Percentiles rank a stretch among this genome's conserved stretches.
Evolutionary conservation across 495 filamentous ascomycete genomes (phyloP).

Genomic region (Hypoxylon subgilvum): DNA sequence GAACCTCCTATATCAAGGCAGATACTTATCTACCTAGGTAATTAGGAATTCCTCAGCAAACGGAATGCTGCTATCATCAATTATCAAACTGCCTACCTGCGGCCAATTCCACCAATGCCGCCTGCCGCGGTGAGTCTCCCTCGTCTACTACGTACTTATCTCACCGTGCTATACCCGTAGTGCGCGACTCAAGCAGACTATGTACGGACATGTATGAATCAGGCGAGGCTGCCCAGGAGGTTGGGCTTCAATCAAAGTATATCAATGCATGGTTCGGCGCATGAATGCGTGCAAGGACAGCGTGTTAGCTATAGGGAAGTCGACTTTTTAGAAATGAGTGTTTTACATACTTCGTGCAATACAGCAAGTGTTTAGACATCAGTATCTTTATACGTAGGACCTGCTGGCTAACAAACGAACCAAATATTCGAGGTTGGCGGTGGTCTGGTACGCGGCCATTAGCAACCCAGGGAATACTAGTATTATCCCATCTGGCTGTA

Average conservation of each 20-base stretch:
- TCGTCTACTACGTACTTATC: conserved; percentile 9
- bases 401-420: conserved; percentile 10
- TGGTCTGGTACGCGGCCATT: conserved; percentile 14
- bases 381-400: conserved; percentile 12
- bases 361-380: not conserved
- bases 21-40: not conserved
- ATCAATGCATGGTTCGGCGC: conserved; percentile 35
- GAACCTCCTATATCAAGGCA: too few species aligned
- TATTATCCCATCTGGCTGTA: not conserved
- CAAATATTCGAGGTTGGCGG: conserved; percentile 7
- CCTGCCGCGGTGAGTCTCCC: not conserved
- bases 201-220: conserved; percentile 31
- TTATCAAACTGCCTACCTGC: not conserved
- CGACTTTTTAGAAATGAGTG: conserved; percentile 1
- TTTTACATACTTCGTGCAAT: conserved; percentile 8
- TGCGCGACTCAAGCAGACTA: conserved; percentile 30
- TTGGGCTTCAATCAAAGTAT: conserved; percentile 33
- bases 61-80: not conserved
- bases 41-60: conserved; percentile 7
- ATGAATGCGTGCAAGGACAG: conserved; percentile 28
- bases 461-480: conserved; percentile 12
- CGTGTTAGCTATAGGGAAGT: conserved; percentile 33
- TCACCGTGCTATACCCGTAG: conserved; percentile 20
- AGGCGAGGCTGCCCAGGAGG: conserved; percentile 37
- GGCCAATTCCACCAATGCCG: not conserved